Percentiles rank a stretch among this genome's conserved stretches.
Conservation (phyloP, 164 flowering plant species). For the Aristolochia fimbriata region DNA sequence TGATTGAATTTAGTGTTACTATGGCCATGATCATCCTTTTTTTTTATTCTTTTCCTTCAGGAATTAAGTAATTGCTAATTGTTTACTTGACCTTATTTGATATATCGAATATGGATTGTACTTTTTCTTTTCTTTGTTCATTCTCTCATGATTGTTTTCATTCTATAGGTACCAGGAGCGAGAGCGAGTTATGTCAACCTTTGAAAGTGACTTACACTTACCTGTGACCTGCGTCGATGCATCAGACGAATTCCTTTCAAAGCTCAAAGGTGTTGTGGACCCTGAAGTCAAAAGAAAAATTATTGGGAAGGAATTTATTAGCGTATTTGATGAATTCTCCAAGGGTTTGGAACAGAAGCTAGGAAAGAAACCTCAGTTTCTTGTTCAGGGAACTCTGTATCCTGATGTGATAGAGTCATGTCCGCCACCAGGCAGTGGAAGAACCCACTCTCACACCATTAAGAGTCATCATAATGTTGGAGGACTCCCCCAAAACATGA, state of each 20-base stretch:
- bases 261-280: constrained; percentile 81
- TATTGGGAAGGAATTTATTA: constrained; percentile 85
- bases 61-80: too few species aligned
- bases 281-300: constrained; percentile 93
- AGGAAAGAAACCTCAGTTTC: constrained; percentile 59
- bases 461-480: constrained; percentile 99
- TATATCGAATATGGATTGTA: too few species aligned
- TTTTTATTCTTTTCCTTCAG: too few species aligned
- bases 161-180: constrained; percentile 62
- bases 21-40: too few species aligned
- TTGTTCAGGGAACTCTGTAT: constrained; percentile 96
- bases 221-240: constrained; percentile 95
- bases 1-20: not conserved
- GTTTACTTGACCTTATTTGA: too few species aligned
- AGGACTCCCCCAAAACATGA: constrained; percentile 98
- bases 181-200: constrained; percentile 90
- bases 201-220: constrained; percentile 73
- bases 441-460: constrained; percentile 89
- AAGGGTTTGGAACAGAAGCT: constrained; percentile 56
- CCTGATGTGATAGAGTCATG: constrained; percentile 99
- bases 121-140: too few species aligned
- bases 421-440: constrained; percentile 97
- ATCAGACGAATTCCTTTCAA: constrained; percentile 53
- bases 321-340: constrained; percentile 72
- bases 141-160: not conserved